A percentile compares a stretch with the other conserved stretches of the same genome.
These are phyloP conservation scores for Elaphomyces granulatus DNA, from an alignment of 495 filamentous ascomycete genomes.

Conservation along the genomic window DNA sequence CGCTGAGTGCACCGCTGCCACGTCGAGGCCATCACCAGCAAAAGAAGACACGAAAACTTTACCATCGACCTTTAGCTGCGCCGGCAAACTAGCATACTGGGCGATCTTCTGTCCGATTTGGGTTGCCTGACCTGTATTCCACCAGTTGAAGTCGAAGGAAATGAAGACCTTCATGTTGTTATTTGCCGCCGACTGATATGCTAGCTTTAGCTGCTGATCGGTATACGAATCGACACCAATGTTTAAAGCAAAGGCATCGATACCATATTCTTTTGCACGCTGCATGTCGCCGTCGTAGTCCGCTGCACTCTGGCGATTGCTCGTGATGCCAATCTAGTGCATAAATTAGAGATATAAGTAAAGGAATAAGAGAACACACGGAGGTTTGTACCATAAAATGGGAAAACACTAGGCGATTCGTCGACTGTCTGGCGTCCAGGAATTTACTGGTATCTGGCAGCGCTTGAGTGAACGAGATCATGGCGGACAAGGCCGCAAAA, in stretches of 20 bases:
- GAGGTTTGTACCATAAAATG: slow-evolving; percentile 41
- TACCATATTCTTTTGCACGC: slow-evolving; percentile 37
- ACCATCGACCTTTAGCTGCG: slow-evolving; percentile 41
- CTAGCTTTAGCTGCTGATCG: slow-evolving; percentile 37
- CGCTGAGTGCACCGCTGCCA: slow-evolving; percentile 25
- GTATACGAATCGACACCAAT: slow-evolving; percentile 40
- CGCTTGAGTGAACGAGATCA: slow-evolving; percentile 1
- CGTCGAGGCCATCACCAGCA: slow-evolving; percentile 36
- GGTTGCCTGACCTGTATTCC: slow-evolving; percentile 23
- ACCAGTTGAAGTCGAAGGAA: slow-evolving; percentile 49
- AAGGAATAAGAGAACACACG: background rate
- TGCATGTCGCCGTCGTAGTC: slow-evolving; percentile 46
- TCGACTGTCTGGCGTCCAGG: slow-evolving; percentile 10
- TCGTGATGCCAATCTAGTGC: slow-evolving; percentile 42
- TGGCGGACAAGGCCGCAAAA: slow-evolving; percentile 4
- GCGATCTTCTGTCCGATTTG: slow-evolving; percentile 34
- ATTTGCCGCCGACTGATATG: slow-evolving; percentile 41
- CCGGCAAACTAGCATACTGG: slow-evolving; percentile 29
- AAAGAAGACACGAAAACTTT: slow-evolving; percentile 44
- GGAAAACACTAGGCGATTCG: slow-evolving; percentile 36
- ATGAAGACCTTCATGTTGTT: slow-evolving; percentile 48
- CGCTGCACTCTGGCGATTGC: slow-evolving; percentile 31
- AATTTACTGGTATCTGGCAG: background rate
- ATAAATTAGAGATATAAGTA: background rate
- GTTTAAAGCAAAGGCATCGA: slow-evolving; percentile 48